Evolutionary conservation across 768 basidiomycete genomes (phyloP).

Genomic region (Dioszegia crocea): DNA sequence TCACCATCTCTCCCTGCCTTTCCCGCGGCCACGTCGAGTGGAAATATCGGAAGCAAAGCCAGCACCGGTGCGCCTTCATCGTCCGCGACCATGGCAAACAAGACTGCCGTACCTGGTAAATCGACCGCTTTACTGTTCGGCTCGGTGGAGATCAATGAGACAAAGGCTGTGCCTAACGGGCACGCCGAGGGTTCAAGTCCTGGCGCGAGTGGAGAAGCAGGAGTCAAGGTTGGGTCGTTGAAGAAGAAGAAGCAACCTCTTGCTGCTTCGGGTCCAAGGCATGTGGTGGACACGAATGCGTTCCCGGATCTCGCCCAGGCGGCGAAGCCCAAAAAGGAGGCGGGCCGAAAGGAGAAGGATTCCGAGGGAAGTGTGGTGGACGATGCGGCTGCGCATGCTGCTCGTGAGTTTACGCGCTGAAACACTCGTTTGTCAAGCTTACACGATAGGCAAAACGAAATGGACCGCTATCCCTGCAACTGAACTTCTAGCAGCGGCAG

Average conservation of each 20-base stretch:
- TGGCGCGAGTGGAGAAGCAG: neutral
- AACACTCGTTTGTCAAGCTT: neutral
- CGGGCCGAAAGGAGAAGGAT: conserved; percentile 25
- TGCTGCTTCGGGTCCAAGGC: conserved; percentile 2
- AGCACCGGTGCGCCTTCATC: neutral
- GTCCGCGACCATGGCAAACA: neutral
- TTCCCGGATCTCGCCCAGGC: conserved; percentile 45
- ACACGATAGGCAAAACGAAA: conserved; percentile 56
- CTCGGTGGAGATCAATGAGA: neutral
- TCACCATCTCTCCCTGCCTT: neutral
- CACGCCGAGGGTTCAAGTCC: neutral
- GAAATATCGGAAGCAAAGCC: neutral
- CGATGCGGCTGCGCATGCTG: conserved; percentile 11
- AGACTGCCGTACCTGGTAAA: neutral
- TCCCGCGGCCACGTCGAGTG: neutral
- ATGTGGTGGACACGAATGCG: conserved; percentile 20
- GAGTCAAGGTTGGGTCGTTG: conserved; percentile 3
- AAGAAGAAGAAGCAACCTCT: conserved; percentile 21
- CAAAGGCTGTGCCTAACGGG: neutral
- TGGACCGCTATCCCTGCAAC: conserved; percentile 61
- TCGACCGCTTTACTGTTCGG: neutral
- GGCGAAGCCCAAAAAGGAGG: conserved; percentile 25
- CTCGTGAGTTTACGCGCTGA: conserved; percentile 18
- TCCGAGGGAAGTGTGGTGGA: conserved; percentile 22
- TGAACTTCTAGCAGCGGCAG: conserved; percentile 59